Conservation (phyloP, 352 stramenopile species). For the Phytophthora colocasiae region DNA sequence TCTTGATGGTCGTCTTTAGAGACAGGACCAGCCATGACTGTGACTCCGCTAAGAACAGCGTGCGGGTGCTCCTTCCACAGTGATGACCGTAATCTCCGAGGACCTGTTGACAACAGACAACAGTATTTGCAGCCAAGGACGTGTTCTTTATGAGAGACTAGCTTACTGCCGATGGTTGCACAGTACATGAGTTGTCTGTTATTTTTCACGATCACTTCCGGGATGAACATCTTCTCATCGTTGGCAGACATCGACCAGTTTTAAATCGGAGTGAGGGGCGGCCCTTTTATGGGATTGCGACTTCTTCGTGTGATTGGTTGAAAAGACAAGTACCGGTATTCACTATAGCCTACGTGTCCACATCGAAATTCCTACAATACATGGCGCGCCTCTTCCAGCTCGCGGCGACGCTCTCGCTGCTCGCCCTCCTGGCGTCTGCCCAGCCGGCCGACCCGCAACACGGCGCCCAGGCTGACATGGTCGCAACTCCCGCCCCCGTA, state of each 20-base stretch:
- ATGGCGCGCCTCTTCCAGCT: conserved; percentile 32
- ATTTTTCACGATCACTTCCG: no score
- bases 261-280: no score
- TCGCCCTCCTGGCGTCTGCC: conserved; percentile 21
- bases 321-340: no score
- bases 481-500: conserved; percentile 16
- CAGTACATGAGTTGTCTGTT: no score
- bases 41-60: conserved; percentile 1
- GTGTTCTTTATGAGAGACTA: no score
- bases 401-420: conserved; percentile 27
- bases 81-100: conserved; percentile 1
- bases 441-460: conserved; percentile 27
- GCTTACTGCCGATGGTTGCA: no score
- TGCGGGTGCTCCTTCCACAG: not conserved
- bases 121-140: no score
- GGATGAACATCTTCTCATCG: no score
- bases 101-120: no score
- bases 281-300: no score
- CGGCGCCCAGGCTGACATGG: conserved; percentile 24
- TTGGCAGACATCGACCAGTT: no score
- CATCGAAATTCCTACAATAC: not conserved
- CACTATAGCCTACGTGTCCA: not conserved
- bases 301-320: no score
- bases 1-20: conserved; percentile 1
- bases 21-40: conserved; percentile 3